phyloP scores from a whole-genome alignment of 2,329 filamentous ascomycete genomes.

The Lachnellula cervina region DNA sequence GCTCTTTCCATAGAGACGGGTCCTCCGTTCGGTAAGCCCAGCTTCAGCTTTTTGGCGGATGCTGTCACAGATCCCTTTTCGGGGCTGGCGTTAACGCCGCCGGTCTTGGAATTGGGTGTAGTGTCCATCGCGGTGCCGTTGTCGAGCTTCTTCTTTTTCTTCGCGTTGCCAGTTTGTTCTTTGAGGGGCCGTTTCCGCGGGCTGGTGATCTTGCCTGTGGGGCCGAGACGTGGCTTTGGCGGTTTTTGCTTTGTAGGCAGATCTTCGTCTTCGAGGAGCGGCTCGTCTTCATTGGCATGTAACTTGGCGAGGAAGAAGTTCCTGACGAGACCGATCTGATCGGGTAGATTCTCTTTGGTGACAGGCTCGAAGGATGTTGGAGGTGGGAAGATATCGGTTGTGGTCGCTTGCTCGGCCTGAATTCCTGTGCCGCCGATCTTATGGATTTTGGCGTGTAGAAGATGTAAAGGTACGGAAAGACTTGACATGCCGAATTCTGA shows the following conservation, averaged over 20 bases:
- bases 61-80: conserved; percentile 37
- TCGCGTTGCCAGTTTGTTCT: conserved; percentile 77
- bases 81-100: conserved; percentile 32
- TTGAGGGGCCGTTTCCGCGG: conserved; percentile 78
- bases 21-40: conserved; percentile 24
- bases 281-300: conserved; percentile 74
- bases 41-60: conserved; percentile 50
- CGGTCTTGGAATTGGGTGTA: conserved; percentile 25
- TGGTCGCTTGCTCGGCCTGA: conserved; percentile 16
- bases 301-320: conserved; percentile 90
- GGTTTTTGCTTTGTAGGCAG: conserved; percentile 80
- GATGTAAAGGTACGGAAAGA: conserved; percentile 86
- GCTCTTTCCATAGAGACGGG: conserved; percentile 50
- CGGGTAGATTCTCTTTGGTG: conserved; percentile 69
- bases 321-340: conserved; percentile 81
- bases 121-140: conserved; percentile 37
- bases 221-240: conserved; percentile 57
- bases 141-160: conserved; percentile 81
- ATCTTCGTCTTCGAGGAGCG: conserved; percentile 90
- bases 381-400: conserved; percentile 52
- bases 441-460: conserved; percentile 86
- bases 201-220: conserved; percentile 80
- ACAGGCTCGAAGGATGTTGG: conserved; percentile 71
- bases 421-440: conserved; percentile 45
- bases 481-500: conserved; percentile 84